These are phyloP conservation scores for Bipolaris bicolor DNA, from an alignment of 2,329 filamentous ascomycete genomes.

Conservation along the genomic window DNA sequence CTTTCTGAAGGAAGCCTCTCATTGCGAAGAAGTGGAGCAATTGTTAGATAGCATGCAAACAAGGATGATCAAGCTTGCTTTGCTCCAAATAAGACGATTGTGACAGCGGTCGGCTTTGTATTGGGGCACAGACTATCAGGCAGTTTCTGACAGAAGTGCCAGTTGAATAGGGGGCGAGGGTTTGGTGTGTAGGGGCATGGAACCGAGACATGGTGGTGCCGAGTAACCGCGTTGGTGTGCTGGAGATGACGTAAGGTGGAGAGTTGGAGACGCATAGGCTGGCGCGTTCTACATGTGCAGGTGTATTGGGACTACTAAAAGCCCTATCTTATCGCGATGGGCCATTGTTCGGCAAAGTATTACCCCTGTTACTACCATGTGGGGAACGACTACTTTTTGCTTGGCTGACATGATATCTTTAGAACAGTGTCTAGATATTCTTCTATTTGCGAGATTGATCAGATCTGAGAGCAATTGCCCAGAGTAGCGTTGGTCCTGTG, in stretches of 20 bases:
- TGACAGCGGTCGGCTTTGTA: background rate
- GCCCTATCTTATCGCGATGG: constrained; percentile 10
- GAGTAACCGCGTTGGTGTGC: constrained; percentile 13
- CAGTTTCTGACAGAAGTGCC: background rate
- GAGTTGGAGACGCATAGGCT: constrained; percentile 5
- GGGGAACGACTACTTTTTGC: background rate
- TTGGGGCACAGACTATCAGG: background rate
- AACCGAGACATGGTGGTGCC: constrained; percentile 15
- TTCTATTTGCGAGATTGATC: background rate
- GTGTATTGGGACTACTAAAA: background rate
- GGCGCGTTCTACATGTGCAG: constrained; percentile 2
- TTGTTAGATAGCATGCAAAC: constrained; percentile 4
- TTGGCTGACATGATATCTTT: background rate
- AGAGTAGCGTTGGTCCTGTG: background rate
- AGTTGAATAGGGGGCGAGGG: background rate
- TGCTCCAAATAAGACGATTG: background rate
- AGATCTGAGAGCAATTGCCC: background rate
- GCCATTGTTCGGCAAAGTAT: background rate
- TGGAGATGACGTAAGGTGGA: constrained; percentile 18
- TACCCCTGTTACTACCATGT: background rate
- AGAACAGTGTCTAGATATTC: background rate
- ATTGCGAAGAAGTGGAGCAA: constrained; percentile 21
- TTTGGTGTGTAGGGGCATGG: background rate
- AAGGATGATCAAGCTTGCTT: background rate
- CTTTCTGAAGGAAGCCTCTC: constrained; percentile 38